Evolutionary conservation across 2,329 filamentous ascomycete species (phyloP), one percentile per base, ranked within the genome.

Genomic region (Seiridium unicorne): DNA sequence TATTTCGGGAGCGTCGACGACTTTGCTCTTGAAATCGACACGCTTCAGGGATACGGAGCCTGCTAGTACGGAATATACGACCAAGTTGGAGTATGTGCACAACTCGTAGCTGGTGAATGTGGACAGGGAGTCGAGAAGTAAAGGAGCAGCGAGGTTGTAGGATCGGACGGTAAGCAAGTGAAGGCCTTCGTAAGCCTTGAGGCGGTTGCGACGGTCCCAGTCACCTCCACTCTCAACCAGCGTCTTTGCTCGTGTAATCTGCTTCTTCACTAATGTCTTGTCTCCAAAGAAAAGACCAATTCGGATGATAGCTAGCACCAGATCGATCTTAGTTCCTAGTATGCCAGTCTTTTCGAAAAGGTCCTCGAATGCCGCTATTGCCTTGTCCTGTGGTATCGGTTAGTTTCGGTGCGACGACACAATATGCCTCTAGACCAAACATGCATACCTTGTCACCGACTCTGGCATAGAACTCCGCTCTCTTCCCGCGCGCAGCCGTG

Each of bases 71-170:
- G 95, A 93, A 80, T 98, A 99, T 60, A 97, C 89, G 56, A 99
- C 95, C 32, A 99, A 86, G 62, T 87, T 90, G 61, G 93, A 97
- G 81, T 99, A 99, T 66, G 90, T 94, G 87, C 95, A 99, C 55
- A 99, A 87, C 77, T 99, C 95, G 80, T 97, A 97, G 75, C 93
- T 97, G 63, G 95, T 99, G 76, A 99, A 99, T 31, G 95, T 99
- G 35, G 94, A 97, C 66, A 99, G 84, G 72, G 92, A 97, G 82
- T 99, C 95, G 71, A 99, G 92, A 55, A 99, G 89, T 9, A 97
- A 86, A 46, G 95, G 94, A 2, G 95, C 95, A 46, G 93, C 93
- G 61, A 92, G 82, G 75, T 89, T 91, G 82, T 98, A 93, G 63
- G 93, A 93, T 68, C 95, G 93, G 66, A 95, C 87, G 32, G 94